phyloP scores from a whole-genome alignment of 257 asterid species.

The Solanum piurae region DNA sequence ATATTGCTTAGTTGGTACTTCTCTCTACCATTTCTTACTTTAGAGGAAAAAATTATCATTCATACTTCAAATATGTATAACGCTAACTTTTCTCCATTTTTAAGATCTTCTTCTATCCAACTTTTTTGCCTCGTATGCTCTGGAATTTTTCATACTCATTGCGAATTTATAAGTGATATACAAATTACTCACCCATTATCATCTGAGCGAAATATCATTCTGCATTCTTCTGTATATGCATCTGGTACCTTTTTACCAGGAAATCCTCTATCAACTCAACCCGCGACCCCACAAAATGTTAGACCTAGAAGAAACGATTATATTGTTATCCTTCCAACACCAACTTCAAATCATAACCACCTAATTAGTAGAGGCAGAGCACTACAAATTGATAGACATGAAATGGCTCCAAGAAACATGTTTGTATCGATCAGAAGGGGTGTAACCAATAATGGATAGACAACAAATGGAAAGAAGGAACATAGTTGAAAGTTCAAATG shows the following conservation, averaged over 20 bases:
- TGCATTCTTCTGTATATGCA: background rate
- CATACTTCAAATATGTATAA: background rate
- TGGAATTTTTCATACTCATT: background rate
- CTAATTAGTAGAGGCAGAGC: background rate
- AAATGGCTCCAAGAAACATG: background rate
- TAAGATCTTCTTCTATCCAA: background rate
- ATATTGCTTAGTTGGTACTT: background rate
- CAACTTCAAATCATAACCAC: background rate
- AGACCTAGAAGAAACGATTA: background rate
- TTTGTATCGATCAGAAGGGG: background rate
- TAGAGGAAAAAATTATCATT: background rate
- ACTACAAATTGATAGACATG: background rate
- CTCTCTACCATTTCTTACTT: background rate
- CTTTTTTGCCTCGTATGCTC: background rate
- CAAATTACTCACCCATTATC: background rate
- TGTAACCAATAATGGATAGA: background rate
- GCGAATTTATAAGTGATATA: background rate
- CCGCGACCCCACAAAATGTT: background rate
- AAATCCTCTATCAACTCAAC: background rate
- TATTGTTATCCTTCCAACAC: background rate
- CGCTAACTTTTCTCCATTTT: background rate
- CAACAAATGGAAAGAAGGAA: background rate
- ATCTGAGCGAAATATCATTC: background rate
- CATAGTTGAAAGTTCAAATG: background rate
- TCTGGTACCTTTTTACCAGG: background rate